Conservation (phyloP, 225 moss, liverwort and hornwort genomes). For the Thuidium tamariscinum region DNA sequence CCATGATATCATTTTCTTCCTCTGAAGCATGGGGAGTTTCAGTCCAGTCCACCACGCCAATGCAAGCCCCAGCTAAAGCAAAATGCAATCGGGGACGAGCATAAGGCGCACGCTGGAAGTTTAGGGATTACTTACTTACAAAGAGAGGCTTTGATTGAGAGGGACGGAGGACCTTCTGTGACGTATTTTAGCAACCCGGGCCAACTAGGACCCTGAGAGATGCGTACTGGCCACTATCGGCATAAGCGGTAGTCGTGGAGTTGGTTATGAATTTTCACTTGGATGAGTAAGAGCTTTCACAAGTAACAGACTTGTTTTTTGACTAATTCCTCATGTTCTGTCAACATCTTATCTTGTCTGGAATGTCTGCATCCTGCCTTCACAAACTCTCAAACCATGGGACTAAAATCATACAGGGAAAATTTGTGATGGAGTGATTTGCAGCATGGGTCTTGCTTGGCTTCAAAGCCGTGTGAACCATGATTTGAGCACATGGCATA, state of each 20-base stretch:
- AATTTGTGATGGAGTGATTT: not conserved
- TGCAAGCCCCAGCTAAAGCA: constrained; percentile 1
- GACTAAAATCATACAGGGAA: not conserved
- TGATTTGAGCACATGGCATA: not conserved
- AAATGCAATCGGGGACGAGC: not conserved
- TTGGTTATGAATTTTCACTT: not conserved
- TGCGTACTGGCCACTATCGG: not conserved
- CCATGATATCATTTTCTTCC: not conserved
- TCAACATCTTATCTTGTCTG: not conserved
- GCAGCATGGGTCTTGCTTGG: not conserved
- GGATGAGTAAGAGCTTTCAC: not conserved
- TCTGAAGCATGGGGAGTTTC: not conserved
- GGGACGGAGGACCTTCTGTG: not conserved
- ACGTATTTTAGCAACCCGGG: constrained; percentile 13
- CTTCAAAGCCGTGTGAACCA: not conserved
- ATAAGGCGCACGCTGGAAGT: not conserved
- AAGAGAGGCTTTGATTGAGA: not conserved
- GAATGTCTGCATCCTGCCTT: not conserved
- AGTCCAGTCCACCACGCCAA: not conserved
- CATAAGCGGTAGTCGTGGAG: not conserved
- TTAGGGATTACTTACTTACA: not conserved
- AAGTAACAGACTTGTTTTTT: not conserved
- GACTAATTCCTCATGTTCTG: not conserved
- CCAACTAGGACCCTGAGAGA: constrained; percentile 3
- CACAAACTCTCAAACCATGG: not conserved